Base-by-base conservation (phyloP, 2,329 filamentous ascomycete genomes). In the Trichoderma simmonsii region DNA sequence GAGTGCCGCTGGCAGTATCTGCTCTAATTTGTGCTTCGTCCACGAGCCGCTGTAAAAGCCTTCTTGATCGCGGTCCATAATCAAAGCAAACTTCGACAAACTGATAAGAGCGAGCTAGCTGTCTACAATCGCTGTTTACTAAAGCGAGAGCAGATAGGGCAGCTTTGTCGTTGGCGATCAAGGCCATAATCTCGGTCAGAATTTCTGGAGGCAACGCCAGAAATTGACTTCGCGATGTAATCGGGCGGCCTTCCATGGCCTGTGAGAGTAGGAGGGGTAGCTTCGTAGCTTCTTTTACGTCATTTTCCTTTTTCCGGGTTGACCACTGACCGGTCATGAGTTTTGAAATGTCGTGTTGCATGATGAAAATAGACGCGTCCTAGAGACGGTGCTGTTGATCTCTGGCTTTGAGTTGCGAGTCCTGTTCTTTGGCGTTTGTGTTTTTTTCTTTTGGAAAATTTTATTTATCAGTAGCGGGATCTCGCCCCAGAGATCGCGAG, bases 61-160 rank as follows among this genome's bases (percentile, higher is more conserved):
- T 24, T 32, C 21, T 4, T 39, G 70, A 34, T 1, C 8, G 18
- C 3, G 1, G 26, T 18, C 73, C 73, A 24, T 73, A 73, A 34
- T 76, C 72, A 24, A 77, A 74, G 1, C 30, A 6, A 6, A 75
- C 51, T 1, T 73, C 70, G 21, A 62, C 72, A 48, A 73, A 76
- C 18, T 76, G 68, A n/a, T 56, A 59, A 43, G 68, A 73, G 12
- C 62, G 70, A 12, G 73, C 73, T 1, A 77, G 73, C 48, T 68
- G 71, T 1, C 43, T 54, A n/a, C 71, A 77, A 3, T 76, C 73
- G 21, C 73, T 76, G 26, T 74, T 77, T 32, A 73, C 74, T 18
- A 74, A 43, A 34, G 74, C 73, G 32, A 75, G 68, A 15, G 72
- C 56, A 21, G 73, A 67, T 24, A 75, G 61, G 39, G 71, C 24